A percentile compares a stretch with the other conserved stretches of the same genome.
Conservation (phyloP, 129 eudicot genomes). For the Flaveria brownii region DNA sequence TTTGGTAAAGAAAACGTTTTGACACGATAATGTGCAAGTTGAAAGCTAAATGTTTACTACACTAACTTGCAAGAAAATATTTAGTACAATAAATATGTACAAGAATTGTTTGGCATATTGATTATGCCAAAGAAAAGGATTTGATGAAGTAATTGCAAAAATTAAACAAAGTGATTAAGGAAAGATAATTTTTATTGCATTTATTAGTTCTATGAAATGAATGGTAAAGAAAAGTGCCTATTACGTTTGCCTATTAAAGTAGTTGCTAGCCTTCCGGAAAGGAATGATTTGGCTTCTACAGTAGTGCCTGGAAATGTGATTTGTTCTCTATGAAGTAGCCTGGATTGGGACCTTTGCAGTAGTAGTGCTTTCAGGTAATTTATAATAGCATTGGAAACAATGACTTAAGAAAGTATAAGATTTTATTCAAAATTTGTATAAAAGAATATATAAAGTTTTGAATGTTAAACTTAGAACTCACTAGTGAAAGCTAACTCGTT, state of each 20-base stretch:
- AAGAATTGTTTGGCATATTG: too few relatives aligned
- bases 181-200: too few relatives aligned
- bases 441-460: neutral
- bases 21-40: too few relatives aligned
- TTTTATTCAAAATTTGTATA: too few relatives aligned
- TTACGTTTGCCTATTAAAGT: neutral
- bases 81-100: neutral
- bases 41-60: too few relatives aligned
- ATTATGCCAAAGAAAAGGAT: too few relatives aligned
- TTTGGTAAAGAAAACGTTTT: too few relatives aligned
- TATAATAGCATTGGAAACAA: too few relatives aligned
- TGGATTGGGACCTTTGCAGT: neutral
- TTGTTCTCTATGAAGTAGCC: neutral
- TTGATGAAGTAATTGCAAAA: too few relatives aligned
- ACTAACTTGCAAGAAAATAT: too few relatives aligned
- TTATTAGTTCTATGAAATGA: neutral
- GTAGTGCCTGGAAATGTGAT: neutral
- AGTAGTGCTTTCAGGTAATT: neutral
- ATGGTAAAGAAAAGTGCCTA: neutral
- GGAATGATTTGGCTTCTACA: neutral
- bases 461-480: neutral
- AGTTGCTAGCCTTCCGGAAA: neutral
- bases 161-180: too few relatives aligned
- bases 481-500: neutral
- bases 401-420: neutral